These are phyloP conservation scores for Allomyces javanicus DNA, from an alignment of 192 early-diverging fungal species.

Conservation along the genomic window DNA sequence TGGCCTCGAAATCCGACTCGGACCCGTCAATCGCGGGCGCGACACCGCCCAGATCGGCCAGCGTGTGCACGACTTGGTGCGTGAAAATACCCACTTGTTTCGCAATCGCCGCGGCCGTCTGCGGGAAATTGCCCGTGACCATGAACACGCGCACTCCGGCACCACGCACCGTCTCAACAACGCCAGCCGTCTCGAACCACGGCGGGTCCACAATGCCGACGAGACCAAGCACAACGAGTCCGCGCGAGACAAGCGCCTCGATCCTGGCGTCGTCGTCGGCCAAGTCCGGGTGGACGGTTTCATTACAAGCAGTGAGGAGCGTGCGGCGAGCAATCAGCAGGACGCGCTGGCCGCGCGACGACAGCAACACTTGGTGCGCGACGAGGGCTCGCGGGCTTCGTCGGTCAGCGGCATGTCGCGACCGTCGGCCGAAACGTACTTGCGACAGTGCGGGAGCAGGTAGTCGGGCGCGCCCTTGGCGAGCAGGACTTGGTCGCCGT, in stretches of 20 bases:
- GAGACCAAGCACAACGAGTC: conserved; percentile 49
- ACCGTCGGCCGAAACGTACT: conserved; percentile 14
- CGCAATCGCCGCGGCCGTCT: conserved; percentile 63
- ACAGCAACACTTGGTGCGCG: conserved; percentile 28
- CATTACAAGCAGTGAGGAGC: conserved; percentile 3
- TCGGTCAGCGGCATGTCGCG: conserved; percentile 16
- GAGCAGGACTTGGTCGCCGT: conserved; percentile 22
- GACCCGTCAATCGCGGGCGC: not conserved
- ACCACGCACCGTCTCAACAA: conserved; percentile 32
- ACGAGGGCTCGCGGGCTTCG: conserved; percentile 10
- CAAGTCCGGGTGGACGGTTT: conserved; percentile 11
- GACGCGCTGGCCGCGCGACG: conserved; percentile 33
- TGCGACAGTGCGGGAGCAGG: conserved; percentile 30
- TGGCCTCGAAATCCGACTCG: not conserved
- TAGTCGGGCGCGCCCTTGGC: conserved; percentile 69
- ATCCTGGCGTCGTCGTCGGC: not conserved
- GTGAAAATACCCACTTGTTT: conserved; percentile 58
- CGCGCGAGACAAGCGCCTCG: conserved; percentile 10
- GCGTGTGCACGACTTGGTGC: conserved; percentile 7
- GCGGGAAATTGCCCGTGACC: conserved; percentile 63
- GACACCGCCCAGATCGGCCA: conserved; percentile 12
- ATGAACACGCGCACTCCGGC: conserved; percentile 65
- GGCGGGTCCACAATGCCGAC: conserved; percentile 69
- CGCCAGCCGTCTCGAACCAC: conserved; percentile 42
- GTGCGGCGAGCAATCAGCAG: conserved; percentile 16